Percentiles rank a stretch among this genome's conserved stretches.
Conservation (phyloP, 2,329 filamentous ascomycete genomes). For the Ploettnerulaceae sp. region DNA sequence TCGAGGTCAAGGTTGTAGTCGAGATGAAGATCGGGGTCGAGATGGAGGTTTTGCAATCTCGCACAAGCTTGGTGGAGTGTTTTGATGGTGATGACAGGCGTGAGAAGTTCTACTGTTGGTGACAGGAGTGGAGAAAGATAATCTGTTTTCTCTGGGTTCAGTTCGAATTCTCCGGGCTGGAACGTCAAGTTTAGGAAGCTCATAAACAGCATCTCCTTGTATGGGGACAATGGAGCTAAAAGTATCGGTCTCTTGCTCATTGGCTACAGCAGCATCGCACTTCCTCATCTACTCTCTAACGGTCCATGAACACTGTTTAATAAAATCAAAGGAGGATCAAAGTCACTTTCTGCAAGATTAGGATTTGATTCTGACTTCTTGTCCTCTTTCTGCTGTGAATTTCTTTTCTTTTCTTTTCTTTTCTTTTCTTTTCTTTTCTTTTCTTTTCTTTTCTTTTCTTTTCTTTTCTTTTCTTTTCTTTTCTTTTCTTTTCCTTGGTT, state of each 20-base stretch:
- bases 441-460: no score
- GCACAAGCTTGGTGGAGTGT: neutral
- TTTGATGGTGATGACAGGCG: neutral
- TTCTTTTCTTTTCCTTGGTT: neutral
- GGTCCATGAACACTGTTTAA: slow-evolving; percentile 2
- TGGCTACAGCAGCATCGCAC: neutral
- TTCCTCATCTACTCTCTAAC: slow-evolving; percentile 11
- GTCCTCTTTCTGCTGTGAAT: neutral
- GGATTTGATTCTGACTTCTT: neutral
- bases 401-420: neutral
- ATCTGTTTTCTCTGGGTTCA: no score
- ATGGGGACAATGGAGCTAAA: slow-evolving; percentile 6
- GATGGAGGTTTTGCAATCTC: neutral
- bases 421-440: neutral
- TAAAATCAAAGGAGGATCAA: slow-evolving; percentile 1
- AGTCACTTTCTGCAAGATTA: slow-evolving; percentile 4
- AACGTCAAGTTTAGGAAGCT: slow-evolving; percentile 5
- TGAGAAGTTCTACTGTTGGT: neutral
- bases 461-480: neutral
- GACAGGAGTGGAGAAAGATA: neutral
- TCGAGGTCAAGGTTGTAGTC: no score
- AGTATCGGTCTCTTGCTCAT: neutral
- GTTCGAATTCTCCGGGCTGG: neutral
- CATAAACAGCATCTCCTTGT: neutral
- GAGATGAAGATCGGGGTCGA: neutral